These are phyloP conservation scores for Apiotrichum gamsii DNA, from an alignment of 1,284 basidiomycete species.

Conservation along the genomic window DNA sequence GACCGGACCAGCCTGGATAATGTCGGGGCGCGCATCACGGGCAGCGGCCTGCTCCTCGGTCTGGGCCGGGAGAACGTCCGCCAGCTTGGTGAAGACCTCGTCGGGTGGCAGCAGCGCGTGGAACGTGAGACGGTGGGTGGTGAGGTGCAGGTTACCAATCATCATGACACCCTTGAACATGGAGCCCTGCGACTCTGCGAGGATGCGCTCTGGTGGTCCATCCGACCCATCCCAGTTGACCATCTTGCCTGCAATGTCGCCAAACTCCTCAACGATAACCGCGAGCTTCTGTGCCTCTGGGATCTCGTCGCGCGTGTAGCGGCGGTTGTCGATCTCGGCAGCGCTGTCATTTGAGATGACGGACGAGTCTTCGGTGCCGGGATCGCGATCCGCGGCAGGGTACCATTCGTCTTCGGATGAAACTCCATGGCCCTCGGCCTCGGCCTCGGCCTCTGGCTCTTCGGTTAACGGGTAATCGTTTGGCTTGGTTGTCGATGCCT, in stretches of 20 bases:
- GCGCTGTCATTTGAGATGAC: neutral
- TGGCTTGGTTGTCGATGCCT: no score
- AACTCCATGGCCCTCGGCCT: neutral
- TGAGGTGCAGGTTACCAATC: conserved; percentile 60
- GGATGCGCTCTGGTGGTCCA: conserved; percentile 51
- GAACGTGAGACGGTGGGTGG: conserved; percentile 60
- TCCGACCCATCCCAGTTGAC: conserved; percentile 52
- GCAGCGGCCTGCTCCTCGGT: conserved; percentile 11
- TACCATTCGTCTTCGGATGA: neutral
- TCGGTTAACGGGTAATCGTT: no score
- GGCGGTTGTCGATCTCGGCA: neutral
- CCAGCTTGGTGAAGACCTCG: neutral
- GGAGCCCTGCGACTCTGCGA: conserved; percentile 54
- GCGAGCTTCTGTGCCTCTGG: conserved; percentile 38
- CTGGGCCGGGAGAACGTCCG: neutral
- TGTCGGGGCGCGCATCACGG: conserved; percentile 14
- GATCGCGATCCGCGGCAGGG: neutral
- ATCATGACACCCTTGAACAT: conserved; percentile 52
- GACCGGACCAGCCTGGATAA: conserved; percentile 56
- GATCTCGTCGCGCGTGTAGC: conserved; percentile 16
- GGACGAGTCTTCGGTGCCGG: neutral
- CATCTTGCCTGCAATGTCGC: conserved; percentile 40
- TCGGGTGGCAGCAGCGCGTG: conserved; percentile 59
- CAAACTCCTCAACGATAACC: conserved; percentile 46
- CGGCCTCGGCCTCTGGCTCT: neutral